Base-by-base conservation (phyloP, 129 eudicot genomes). In the Lonicera japonica region DNA sequence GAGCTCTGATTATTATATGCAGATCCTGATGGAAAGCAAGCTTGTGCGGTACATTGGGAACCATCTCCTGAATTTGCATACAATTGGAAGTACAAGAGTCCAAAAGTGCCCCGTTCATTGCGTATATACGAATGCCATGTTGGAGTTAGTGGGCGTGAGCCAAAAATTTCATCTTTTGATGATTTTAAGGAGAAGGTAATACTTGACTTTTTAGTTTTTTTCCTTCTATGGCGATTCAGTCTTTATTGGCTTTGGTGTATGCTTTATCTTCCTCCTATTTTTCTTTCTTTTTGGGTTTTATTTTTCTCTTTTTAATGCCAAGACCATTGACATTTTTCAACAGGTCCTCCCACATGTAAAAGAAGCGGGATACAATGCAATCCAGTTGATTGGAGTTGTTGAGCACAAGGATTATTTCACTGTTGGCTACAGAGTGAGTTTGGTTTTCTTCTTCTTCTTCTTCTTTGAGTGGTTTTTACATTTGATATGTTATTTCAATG, bases 361-460 rank as follows among this genome's bases (percentile, higher is more conserved):
- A 63, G 92, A 92, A 73, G 81, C 90, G 10, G 99, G 99, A 60
- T 92, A 92, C 78, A 92, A 92, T 69, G 92, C 95, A 25, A 78
- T 92, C 61, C 99, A 92, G 61, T 76, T 92, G 61, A 77, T 92
- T 74, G 99, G 96, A 72, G 79, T 92, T 75, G 80, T 79, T 70
- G 99, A 92, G 86, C 99, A 92, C 80, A 87, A 88, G 68, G 96
- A 92, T 66, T 92, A 92, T 77, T 92, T 71, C 75, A 78, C 99
- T 14, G 95, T 82, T 73, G 99, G 99, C 52, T 92, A 92, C 68
- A 85, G 95, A 66, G 99, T 88, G 76, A 85, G 96, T 87, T 67
- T 16, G 61, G 62, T 73, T 16, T 60, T 17, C 61, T 55, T 17
- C 5, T 59, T 46, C 34, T n/a, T 65, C 9, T 12, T 36, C 9